Conservation (phyloP, 768 basidiomycete genomes). For the Termitomyces sp. region DNA sequence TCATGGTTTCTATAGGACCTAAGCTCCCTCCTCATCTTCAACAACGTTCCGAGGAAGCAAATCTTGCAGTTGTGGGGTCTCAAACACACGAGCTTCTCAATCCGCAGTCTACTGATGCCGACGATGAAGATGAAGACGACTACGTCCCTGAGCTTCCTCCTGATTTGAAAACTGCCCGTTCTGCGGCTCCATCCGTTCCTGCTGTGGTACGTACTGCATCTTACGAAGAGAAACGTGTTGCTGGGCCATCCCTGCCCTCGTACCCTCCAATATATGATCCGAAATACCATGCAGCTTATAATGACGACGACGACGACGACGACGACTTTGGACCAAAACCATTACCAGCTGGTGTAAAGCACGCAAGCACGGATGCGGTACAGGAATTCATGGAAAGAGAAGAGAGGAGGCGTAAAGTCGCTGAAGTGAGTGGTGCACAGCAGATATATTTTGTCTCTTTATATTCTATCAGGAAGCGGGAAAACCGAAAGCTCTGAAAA, state of each 20-base stretch:
- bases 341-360: constrained; percentile 40
- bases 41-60: constrained; percentile 14
- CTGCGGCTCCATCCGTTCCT: constrained; percentile 17
- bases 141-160: constrained; percentile 74
- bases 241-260: constrained; percentile 51
- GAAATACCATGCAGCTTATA: constrained; percentile 16
- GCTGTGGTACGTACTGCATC: constrained; percentile 15
- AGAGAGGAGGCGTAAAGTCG: constrained; percentile 63
- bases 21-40: constrained; percentile 47
- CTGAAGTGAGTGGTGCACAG: constrained; percentile 42
- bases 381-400: constrained; percentile 83
- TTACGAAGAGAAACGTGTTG: constrained; percentile 27
- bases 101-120: constrained; percentile 16
- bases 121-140: constrained; percentile 50
- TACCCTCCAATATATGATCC: constrained; percentile 29
- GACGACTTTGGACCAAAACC: constrained; percentile 86
- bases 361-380: constrained; percentile 57
- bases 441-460: background rate
- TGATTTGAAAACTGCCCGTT: constrained; percentile 46
- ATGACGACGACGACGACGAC: constrained; percentile 56
- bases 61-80: constrained; percentile 16
- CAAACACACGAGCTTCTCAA: constrained; percentile 24
- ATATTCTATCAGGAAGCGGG: constrained; percentile 50
- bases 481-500: constrained; percentile 71
- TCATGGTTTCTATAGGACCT: constrained; percentile 53